phyloP scores from a whole-genome alignment of 768 basidiomycete species.

The Rhodotorula graminis region DNA sequence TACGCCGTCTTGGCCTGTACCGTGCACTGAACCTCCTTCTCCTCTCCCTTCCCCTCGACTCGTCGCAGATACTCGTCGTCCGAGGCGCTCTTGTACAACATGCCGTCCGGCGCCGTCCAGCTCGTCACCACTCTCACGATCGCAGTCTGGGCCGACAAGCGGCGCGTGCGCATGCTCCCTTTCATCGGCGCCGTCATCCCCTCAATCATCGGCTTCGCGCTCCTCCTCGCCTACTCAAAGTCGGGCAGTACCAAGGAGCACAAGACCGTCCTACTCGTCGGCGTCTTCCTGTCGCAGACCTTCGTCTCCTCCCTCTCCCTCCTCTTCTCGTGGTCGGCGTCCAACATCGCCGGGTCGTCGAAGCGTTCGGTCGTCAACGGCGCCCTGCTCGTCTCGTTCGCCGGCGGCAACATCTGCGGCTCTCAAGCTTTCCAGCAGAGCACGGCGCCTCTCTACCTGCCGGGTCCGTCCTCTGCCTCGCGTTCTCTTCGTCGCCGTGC shows the following conservation, averaged over 20 bases:
- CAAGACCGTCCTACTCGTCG: conserved; percentile 59
- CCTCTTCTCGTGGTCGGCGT: conserved; percentile 56
- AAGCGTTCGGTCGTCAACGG: conserved; percentile 23
- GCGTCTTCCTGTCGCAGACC: conserved; percentile 50
- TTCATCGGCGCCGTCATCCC: conserved; percentile 16
- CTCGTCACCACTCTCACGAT: conserved; percentile 52
- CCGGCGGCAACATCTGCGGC: conserved; percentile 60
- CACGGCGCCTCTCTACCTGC: conserved; percentile 57
- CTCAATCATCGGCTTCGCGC: conserved; percentile 57
- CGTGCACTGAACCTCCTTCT: neutral
- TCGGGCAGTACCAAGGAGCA: conserved; percentile 39
- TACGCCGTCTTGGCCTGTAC: neutral
- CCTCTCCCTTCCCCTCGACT: neutral
- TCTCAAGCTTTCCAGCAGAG: conserved; percentile 62
- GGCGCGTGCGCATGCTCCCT: conserved; percentile 16
- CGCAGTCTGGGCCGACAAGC: conserved; percentile 13
- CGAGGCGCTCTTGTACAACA: conserved; percentile 60
- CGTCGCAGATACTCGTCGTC: conserved; percentile 51
- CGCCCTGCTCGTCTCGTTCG: conserved; percentile 20
- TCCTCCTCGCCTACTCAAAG: conserved; percentile 54
- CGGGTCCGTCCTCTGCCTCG: conserved; percentile 42
- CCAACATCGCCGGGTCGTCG: neutral
- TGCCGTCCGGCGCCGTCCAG: conserved; percentile 55
- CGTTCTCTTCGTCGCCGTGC: neutral
- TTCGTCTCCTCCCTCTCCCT: conserved; percentile 59